A percentile compares a stretch with the other conserved stretches of the same genome.
Evolutionary conservation across 2,329 filamentous ascomycete genomes (phyloP).

Genomic region (Aureobasidium sp.): DNA sequence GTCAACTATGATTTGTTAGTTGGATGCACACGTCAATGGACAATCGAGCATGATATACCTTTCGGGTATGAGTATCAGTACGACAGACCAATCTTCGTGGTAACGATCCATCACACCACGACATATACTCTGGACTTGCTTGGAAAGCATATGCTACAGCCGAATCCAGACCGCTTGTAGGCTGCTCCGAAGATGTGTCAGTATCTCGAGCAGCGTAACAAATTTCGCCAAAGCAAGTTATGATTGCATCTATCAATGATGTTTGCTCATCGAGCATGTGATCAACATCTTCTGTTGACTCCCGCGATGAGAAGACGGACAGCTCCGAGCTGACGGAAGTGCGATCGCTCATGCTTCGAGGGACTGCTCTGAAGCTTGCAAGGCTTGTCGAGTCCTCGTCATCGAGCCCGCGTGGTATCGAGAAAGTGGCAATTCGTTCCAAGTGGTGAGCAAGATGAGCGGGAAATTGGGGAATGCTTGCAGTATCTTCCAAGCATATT

Average conservation of each 20-base stretch:
- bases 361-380: not conserved
- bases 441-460: not conserved
- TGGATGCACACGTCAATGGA: not conserved
- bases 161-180: not conserved
- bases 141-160: not conserved
- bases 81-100: not conserved
- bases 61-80: not conserved
- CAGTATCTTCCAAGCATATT: not conserved
- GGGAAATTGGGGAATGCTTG: not conserved
- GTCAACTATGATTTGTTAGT: not conserved
- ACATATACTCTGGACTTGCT: not conserved
- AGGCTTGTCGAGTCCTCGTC: slow-evolving; percentile 16
- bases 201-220: too few species aligned
- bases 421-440: not conserved
- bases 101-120: not conserved
- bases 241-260: not conserved
- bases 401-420: not conserved
- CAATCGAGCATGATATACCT: not conserved
- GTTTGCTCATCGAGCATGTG: not conserved
- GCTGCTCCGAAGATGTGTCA: not conserved
- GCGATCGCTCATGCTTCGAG: not conserved
- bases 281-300: not conserved
- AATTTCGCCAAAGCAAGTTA: not conserved
- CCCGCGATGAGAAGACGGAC: not conserved
- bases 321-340: not conserved